Evolutionary conservation across 163 green algal genomes (phyloP), one percentile per base, ranked within the genome.

Genomic region (Prototheca wickerhamii): DNA sequence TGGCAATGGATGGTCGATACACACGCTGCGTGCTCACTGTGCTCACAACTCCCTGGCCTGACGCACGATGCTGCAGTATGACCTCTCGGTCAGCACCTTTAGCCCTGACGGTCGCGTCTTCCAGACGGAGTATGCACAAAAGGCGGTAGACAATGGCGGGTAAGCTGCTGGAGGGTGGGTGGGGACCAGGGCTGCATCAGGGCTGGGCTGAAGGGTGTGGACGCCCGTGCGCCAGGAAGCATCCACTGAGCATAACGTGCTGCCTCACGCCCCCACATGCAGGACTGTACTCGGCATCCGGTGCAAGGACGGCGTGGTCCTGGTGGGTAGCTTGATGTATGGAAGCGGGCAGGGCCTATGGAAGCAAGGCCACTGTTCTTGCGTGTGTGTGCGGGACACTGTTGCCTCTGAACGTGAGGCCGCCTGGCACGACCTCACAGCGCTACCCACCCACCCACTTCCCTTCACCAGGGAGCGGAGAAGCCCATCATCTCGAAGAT

Each of bases 401-500:
- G 17, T 57, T 30, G 23, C 8, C 50, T 8, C 23, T 15, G 50
- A 57, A 23, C 50, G 50, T 18, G 42, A 15, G 42, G 18, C 15
- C 15, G 42, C 18, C 42, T 15, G 15, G 42, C 42, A n/a, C 42
- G 42, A 18, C 42, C 42, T 51, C 42, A n/a, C 42, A 51, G 15
- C 42, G 15, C 42, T 15, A 15, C 42, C 50, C 23, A 8, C 17
- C 50, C 50, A 30, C 50, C 50, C 7, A 8, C 59, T 56, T 40
- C 21, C 25, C 25, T 26, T 10, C 18, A 63, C 54, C 78, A 95
- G 89, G 93, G 79, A 25, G 83, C 91, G 2, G 93, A 99, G 80
- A 98, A 98, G 81, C 83, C 90, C 17, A 76, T 98, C n/a, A 63
- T 94, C 20, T 96, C 87, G 5, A 99, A 99, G 71, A 91, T 99